Evolutionary conservation across 805 yeast genomes (phyloP), one percentile per base, ranked within the genome.

Genomic region (Ogataea neopini): DNA sequence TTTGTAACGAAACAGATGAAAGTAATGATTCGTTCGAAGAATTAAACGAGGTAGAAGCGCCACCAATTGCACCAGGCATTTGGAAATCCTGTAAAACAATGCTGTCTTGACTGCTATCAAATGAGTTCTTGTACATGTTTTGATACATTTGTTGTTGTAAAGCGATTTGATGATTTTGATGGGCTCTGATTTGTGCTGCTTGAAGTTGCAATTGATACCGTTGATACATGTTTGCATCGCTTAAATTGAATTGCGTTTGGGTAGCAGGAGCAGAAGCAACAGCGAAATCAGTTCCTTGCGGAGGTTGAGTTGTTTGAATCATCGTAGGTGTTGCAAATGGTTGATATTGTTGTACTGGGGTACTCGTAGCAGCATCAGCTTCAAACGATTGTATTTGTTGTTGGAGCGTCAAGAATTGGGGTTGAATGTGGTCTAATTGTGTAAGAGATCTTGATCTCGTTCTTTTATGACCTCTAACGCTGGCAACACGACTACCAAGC

Each of bases 381-480:
- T 34, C 34, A 17, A 40, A 40, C 3, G 30, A n/a, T 18, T 40
- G 32, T 3, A 40, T 25, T 3, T 34, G 42, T 18, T 26, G 42
- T 17, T 39, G 42, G 4, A 36, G 28, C 4, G 28, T 11, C 32
- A 39, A 10, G 14, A 39, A 39, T 5, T 39, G 43, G 3, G 50
- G 43, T 17, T 53, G 58, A 22, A 61, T 43, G 5, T 43, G 45
- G 38, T 58, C 63, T 38, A 66, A 54, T 34, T 65, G 67, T 20
- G 65, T 64, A 36, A 66, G 51, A 13, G 71, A 67, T 35, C 69
- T 54, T 4, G 71, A 67, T 48, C 71, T 57, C 7, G 69, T 64
- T 36, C 71, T 54, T 43, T 67, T 67, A 44, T 67, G 71, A 8
- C 66, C 67, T 42, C 61, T 56, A 10, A 50, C 22, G 3, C 20